phyloP scores from a whole-genome alignment of 2,329 filamentous ascomycete species.

The Calonectria montana region DNA sequence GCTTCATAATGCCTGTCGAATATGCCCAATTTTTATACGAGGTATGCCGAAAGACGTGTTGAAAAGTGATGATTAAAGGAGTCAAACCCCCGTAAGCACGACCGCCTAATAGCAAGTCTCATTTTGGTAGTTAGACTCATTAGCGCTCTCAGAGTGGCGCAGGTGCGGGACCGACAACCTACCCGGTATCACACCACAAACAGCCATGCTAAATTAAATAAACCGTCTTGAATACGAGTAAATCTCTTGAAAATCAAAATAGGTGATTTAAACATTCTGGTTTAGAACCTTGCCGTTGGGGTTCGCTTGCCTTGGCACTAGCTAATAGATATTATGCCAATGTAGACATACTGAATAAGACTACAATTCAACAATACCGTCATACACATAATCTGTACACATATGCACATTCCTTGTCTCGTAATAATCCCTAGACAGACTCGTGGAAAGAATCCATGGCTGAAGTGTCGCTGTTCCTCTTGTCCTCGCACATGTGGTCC shows the following conservation, averaged over 20 bases:
- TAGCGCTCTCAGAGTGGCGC: neutral
- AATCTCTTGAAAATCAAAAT: too few relatives aligned
- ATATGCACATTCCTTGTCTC: constrained; percentile 20
- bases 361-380: constrained; percentile 14
- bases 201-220: neutral
- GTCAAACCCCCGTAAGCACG: neutral
- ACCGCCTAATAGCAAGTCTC: neutral
- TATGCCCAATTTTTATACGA: neutral
- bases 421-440: constrained; percentile 25
- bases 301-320: neutral
- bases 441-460: constrained; percentile 32
- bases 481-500: constrained; percentile 27
- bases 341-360: neutral
- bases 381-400: constrained; percentile 23
- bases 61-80: neutral
- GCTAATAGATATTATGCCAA: constrained; percentile 23
- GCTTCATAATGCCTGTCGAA: neutral
- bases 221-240: too few relatives aligned
- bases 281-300: neutral
- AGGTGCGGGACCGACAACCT: neutral
- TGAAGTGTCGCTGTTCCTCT: constrained; percentile 34
- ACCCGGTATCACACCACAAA: neutral
- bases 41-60: neutral
- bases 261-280: neutral
- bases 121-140: neutral